Base-by-base conservation (phyloP, 345 rosid species). In the Lagerstroemia speciosa region DNA sequence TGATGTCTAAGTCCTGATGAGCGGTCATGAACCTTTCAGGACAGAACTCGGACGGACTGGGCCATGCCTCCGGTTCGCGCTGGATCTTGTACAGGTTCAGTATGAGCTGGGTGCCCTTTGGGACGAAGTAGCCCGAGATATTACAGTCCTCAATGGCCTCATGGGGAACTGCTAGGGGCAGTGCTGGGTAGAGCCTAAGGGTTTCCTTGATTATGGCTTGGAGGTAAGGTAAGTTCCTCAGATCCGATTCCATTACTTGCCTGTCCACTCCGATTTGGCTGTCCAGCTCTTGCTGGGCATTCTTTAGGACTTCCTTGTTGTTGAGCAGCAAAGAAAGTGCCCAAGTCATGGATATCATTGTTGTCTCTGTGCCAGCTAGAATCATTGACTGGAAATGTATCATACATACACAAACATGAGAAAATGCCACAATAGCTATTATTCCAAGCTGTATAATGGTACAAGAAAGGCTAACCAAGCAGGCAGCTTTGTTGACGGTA, bases 191-290 rank as follows among this genome's bases (percentile, higher is more conserved):
- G 12, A 82, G 46, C 32, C 85, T 76, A 33, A 81, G 2, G 7
- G 86, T 75, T 73, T 84, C 86, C 74, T 84, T 80, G 16, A 78
- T 41, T 12, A 82, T 62, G 32, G 86, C 84, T 63, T 76, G 67
- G 16, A 82, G 70, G 65, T 80, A 77, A 11, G 60, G 65, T 9
- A 86, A 50, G 50, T 73, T 83, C 1, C 46, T 53, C 0, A 80
- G 27, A 69, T 83, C 84, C n/a, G 76, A 75, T 30, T 75, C 77
- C 1, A 70, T 50, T 5, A 77, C 80, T 16, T 2, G 66, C 22
- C 77, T 74, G 41, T 69, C 77, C 61, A 61, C 75, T 2, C 86
- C 86, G 7, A 82, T 68, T 14, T 60, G 66, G 15, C 36, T 66
- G 68, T 83, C 90, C 6, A 82, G 34, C 53, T 83, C 90, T 34